Evolutionary conservation across 2,329 filamentous ascomycete genomes (phyloP).

Genomic region (Sphaerulina musiva): DNA sequence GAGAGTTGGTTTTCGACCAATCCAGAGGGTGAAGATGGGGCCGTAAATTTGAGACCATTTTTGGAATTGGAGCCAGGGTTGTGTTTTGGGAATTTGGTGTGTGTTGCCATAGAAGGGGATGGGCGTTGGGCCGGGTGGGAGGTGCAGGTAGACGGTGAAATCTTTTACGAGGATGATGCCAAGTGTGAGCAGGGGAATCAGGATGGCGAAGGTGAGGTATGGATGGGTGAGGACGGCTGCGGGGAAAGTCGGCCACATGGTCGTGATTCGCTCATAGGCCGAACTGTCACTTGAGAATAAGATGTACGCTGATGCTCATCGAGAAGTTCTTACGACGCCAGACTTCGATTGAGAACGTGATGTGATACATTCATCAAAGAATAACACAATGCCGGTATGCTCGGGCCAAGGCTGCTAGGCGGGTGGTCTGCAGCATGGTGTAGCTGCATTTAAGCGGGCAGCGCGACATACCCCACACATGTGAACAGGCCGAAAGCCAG

Average conservation of each 20-base stretch:
- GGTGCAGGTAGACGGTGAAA: constrained; percentile 33
- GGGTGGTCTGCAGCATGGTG: background rate
- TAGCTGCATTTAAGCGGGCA: no score
- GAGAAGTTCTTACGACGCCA: background rate
- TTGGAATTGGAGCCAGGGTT: constrained; percentile 40
- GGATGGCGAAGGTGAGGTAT: background rate
- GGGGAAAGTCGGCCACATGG: background rate
- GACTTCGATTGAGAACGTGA: background rate
- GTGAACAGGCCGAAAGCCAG: background rate
- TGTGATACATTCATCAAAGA: background rate
- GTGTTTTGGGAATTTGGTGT: constrained; percentile 29
- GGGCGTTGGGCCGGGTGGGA: constrained; percentile 45
- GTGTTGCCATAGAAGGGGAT: constrained; percentile 44
- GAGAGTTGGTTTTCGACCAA: constrained; percentile 42
- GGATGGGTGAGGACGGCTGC: background rate
- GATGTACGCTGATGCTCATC: background rate
- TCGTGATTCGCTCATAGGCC: background rate
- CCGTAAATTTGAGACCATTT: constrained; percentile 43
- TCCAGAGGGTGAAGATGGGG: constrained; percentile 46
- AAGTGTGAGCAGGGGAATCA: background rate
- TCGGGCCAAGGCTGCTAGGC: background rate
- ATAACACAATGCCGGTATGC: background rate
- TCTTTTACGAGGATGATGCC: constrained; percentile 19
- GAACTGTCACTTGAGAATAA: no score
- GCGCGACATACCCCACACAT: background rate